A percentile compares a stretch with the other conserved stretches of the same genome.
Evolutionary conservation across 2,329 filamentous ascomycete species (phyloP).

Genomic region (Mycosphaerella sp.): DNA sequence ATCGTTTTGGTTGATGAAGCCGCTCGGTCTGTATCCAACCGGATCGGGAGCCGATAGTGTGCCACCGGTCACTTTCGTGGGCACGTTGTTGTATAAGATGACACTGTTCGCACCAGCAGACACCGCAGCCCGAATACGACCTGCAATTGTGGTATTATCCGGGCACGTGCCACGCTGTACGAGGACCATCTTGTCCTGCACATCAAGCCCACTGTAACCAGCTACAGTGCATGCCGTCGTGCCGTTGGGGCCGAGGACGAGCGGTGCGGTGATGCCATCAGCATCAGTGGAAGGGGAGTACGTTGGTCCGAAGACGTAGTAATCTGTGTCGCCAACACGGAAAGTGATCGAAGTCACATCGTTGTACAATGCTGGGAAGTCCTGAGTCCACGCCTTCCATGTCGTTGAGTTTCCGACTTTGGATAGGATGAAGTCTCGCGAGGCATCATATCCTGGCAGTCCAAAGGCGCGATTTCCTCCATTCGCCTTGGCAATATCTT

Average conservation of each 20-base stretch:
- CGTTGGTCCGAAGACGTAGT: constrained; percentile 54
- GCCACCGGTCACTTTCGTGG: constrained; percentile 46
- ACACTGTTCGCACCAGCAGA: constrained; percentile 64
- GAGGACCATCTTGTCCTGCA: constrained; percentile 61
- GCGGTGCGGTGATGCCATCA: constrained; percentile 24
- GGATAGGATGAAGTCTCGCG: constrained; percentile 52
- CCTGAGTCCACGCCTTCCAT: constrained; percentile 15
- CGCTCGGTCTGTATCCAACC: constrained; percentile 55
- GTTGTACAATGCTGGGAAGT: constrained; percentile 18
- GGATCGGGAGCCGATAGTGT: constrained; percentile 49
- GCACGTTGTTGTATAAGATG: constrained; percentile 67
- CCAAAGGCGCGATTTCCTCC: constrained; percentile 57
- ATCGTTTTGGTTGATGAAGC: constrained; percentile 58
- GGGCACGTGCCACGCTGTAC: constrained; percentile 61
- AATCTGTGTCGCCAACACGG: constrained; percentile 31
- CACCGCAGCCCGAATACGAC: constrained; percentile 63
- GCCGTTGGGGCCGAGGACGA: constrained; percentile 46
- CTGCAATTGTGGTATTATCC: constrained; percentile 50
- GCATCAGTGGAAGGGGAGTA: constrained; percentile 43
- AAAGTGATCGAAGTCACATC: constrained; percentile 33
- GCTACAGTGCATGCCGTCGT: constrained; percentile 57
- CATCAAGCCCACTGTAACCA: constrained; percentile 55
- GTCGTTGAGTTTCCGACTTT: constrained; percentile 41
- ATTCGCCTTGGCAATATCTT: constrained; percentile 51
- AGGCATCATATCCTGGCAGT: constrained; percentile 53